Evolutionary conservation across 2,329 filamentous ascomycete species (phyloP), one percentile per base, ranked within the genome.

Genomic region (Alternaria arbusti): DNA sequence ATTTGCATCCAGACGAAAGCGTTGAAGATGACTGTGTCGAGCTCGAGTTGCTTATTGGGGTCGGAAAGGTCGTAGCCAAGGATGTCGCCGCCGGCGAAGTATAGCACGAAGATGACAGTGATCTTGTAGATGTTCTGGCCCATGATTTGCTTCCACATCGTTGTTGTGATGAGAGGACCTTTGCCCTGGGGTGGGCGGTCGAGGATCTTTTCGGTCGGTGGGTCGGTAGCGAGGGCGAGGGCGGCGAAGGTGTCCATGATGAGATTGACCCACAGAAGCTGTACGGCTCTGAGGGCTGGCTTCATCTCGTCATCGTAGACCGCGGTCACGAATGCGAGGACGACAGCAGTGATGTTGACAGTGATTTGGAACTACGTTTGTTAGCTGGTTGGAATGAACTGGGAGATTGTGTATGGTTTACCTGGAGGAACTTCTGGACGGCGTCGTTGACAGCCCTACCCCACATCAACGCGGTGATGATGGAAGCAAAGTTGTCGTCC

Each of bases 391-490:
- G 25, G 13, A 11, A 12, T 1, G 17, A 8, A n/a, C 5, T 5
- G n/a, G 12, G 20, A 7, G 9, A 7, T 7, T 2, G 7, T 6
- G 10, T 26, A 6, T 6, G 12, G 57, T 68, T 94, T 71, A 72
- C 70, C 28, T 75, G 92, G 80, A 98, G 97, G 82, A 98, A 98
- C 80, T 98, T 96, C 79, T 98, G 95, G 4, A 96, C 97, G 84
- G 97, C 97, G 88, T 95, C 97, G 86, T 97, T 97, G 81, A 98
- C 97, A 65, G 94, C 93, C 66, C 96, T 90, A 58, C 95, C 96
- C 83, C 97, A 96, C 81, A 97, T 94, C 62, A 98, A 93, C 43
- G 96, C 95, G 54, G 92, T 86, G 79, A 97, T 92, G 73, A 99
- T 98, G 1, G 95, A 97, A 66, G 95, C 93, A 81, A 99, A 98